phyloP scores from a whole-genome alignment of 805 yeast genomes.

The Saccharomycopsis sp. region DNA sequence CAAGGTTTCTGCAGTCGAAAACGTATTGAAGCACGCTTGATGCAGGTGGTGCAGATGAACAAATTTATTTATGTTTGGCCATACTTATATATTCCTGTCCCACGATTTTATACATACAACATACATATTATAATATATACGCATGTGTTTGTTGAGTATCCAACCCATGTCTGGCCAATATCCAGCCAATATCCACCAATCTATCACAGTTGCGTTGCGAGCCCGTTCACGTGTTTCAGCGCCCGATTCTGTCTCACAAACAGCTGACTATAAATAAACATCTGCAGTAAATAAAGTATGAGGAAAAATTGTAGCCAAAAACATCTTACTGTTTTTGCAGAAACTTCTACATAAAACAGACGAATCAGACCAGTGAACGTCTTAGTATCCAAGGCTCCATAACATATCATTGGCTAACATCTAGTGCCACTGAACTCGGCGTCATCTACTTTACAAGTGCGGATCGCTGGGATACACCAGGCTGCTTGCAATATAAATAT shows the following conservation, averaged over 20 bases:
- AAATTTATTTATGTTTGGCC: no score
- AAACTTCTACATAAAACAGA: background rate
- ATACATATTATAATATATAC: no score
- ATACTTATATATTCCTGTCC: no score
- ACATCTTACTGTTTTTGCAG: background rate
- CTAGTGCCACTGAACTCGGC: no score
- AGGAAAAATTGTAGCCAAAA: background rate
- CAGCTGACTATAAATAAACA: background rate
- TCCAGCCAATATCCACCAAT: no score
- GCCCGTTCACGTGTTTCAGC: background rate
- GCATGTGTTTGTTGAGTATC: no score
- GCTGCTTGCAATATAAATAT: background rate
- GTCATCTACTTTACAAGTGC: background rate
- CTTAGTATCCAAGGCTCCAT: background rate
- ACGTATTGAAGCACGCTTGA: constrained; percentile 27
- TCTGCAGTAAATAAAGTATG: background rate
- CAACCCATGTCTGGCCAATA: no score
- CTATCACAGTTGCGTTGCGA: no score
- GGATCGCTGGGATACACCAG: background rate
- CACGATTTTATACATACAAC: no score
- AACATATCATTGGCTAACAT: no score
- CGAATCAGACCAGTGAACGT: background rate
- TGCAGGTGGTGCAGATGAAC: no score
- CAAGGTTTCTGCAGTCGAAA: constrained; percentile 39
- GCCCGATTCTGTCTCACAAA: background rate